These are phyloP conservation scores for Glarea lozoyensis DNA, from an alignment of 495 filamentous ascomycete species.

Conservation along the genomic window DNA sequence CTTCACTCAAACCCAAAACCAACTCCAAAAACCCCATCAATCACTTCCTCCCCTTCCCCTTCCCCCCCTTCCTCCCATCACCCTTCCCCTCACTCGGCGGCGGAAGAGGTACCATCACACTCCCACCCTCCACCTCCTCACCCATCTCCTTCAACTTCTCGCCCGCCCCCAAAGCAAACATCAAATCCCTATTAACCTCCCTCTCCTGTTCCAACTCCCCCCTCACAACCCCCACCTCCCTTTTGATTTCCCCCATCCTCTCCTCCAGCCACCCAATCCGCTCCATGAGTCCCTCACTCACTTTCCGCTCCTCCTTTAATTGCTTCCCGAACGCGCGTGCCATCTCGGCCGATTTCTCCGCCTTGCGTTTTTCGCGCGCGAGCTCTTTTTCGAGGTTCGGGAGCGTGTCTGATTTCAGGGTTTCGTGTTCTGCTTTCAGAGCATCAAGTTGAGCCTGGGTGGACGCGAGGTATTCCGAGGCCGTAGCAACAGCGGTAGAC, in stretches of 20 bases:
- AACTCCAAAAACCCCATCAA: too few relatives aligned
- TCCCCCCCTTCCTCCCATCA: constrained; percentile 42
- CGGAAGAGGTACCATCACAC: constrained; percentile 48
- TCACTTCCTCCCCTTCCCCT: too few relatives aligned
- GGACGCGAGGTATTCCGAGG: constrained; percentile 41
- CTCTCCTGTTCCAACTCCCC: constrained; percentile 52
- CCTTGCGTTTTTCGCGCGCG: constrained; percentile 54
- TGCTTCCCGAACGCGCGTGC: constrained; percentile 68
- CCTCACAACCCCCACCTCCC: constrained; percentile 45
- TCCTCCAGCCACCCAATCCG: constrained; percentile 59
- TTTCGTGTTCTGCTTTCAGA: constrained; percentile 46
- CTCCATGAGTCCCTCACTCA: constrained; percentile 70
- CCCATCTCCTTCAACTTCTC: constrained; percentile 71
- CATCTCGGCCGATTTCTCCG: constrained; percentile 62
- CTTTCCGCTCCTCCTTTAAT: constrained; percentile 80
- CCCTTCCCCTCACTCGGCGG: constrained; percentile 42
- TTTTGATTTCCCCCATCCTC: constrained; percentile 44
- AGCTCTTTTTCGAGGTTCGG: constrained; percentile 61
- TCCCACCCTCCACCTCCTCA: constrained; percentile 50
- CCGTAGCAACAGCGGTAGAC: constrained; percentile 52
- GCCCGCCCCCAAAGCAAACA: constrained; percentile 77
- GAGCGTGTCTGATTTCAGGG: constrained; percentile 48
- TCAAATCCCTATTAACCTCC: constrained; percentile 85
- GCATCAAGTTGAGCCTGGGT: constrained; percentile 41
- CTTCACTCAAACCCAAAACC: too few relatives aligned